These are phyloP conservation scores for Aristolochia fimbriata DNA, from an alignment of 164 flowering plant genomes.

Conservation along the genomic window DNA sequence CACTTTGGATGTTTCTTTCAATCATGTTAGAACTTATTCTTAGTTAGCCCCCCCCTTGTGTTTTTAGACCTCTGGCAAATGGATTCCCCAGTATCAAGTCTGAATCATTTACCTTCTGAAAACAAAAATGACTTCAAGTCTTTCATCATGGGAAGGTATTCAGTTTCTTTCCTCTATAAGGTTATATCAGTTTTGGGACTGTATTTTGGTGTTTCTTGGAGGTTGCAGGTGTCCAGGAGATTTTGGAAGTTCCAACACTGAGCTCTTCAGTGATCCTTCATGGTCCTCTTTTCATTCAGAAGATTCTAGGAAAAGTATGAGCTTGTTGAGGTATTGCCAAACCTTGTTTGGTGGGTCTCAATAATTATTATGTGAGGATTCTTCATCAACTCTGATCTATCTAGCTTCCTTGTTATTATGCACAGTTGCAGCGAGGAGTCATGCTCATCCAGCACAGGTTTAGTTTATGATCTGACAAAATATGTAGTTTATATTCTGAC, in stretches of 20 bases:
- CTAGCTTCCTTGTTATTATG: constrained; percentile 2
- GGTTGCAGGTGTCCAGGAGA: constrained; percentile 21
- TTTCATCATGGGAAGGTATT: no score
- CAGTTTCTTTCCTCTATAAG: background rate
- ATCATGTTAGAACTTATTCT: background rate
- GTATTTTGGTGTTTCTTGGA: constrained; percentile 12
- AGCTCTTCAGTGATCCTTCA: constrained; percentile 12
- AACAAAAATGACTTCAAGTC: no score
- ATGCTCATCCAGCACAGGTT: constrained; percentile 69
- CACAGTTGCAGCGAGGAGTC: constrained; percentile 59
- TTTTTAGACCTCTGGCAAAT: background rate
- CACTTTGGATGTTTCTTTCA: no score
- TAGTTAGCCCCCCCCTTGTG: background rate
- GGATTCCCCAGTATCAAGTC: no score
- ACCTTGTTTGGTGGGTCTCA: background rate
- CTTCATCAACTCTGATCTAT: background rate
- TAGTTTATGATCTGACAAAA: background rate
- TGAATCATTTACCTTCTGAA: no score
- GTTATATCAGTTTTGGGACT: background rate
- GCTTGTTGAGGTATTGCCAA: constrained; percentile 36
- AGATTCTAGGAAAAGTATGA: constrained; percentile 32
- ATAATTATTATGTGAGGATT: background rate
- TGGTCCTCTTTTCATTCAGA: constrained; percentile 25
- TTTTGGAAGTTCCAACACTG: constrained; percentile 14
- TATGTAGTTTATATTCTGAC: no score